These are phyloP conservation scores for Medicago arabica DNA, from an alignment of 306 rosid genomes.

Conservation along the genomic window DNA sequence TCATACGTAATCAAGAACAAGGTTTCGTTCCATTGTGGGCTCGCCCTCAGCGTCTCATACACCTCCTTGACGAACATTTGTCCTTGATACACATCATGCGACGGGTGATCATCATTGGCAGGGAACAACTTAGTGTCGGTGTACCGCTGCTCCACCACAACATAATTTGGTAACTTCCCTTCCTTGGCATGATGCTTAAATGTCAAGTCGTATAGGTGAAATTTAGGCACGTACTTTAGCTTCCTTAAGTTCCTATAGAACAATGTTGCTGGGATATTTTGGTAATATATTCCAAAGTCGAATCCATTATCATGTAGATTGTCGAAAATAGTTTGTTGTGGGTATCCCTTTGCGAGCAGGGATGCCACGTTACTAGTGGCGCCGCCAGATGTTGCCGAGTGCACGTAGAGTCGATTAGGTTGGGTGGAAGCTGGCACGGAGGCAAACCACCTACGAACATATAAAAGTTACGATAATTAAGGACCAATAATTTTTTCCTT, in stretches of 20 bases:
- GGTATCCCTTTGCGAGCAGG: constrained; percentile 62
- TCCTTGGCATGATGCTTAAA: constrained; percentile 61
- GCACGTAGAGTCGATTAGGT: constrained; percentile 84
- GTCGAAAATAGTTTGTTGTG: constrained; percentile 81
- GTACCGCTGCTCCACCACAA: constrained; percentile 89
- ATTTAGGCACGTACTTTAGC: constrained; percentile 58
- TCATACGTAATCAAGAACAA: constrained; percentile 78
- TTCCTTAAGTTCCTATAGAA: constrained; percentile 75
- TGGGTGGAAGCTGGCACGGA: constrained; percentile 85
- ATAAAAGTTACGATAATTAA: background rate
- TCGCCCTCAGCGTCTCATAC: constrained; percentile 78
- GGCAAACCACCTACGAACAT: constrained; percentile 79
- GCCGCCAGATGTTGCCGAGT: constrained; percentile 81
- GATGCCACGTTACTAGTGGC: constrained; percentile 76
- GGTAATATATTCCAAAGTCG: constrained; percentile 83
- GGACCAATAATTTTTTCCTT: too few species aligned
- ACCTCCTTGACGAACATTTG: constrained; percentile 89
- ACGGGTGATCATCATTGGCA: constrained; percentile 91
- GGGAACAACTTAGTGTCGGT: constrained; percentile 54
- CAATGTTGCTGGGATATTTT: constrained; percentile 73
- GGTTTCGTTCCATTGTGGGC: constrained; percentile 90
- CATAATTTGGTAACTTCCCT: constrained; percentile 68
- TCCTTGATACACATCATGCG: constrained; percentile 85
- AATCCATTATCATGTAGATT: constrained; percentile 58
- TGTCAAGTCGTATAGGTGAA: constrained; percentile 54